Evolutionary conservation across 106 monocot species (phyloP).

Genomic region (Cymbidium sinense): DNA sequence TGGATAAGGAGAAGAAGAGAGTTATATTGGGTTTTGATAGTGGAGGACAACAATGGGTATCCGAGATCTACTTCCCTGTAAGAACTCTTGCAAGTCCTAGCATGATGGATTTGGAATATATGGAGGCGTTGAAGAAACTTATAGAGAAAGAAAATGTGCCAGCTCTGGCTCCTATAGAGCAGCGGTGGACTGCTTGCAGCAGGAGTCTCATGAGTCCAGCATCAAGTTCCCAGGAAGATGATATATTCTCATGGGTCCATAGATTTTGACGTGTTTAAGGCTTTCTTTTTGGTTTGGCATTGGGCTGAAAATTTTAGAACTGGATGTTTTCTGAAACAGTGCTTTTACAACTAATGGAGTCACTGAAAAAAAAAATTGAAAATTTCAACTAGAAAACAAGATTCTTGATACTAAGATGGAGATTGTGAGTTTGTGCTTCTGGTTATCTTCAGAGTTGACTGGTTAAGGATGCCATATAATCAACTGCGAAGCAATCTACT

Average conservation of each 20-base stretch:
- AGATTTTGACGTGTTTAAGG: no score
- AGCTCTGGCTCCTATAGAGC: conserved; percentile 94
- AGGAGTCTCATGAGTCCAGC: conserved; percentile 86
- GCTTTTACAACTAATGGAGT: no score
- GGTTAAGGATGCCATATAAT: no score
- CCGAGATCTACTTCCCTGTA: conserved; percentile 77
- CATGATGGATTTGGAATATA: conserved; percentile 82
- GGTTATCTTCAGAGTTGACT: no score
- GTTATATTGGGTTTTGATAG: conserved; percentile 89
- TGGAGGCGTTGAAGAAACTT: conserved; percentile 71
- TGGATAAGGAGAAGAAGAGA: conserved; percentile 53
- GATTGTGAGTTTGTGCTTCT: no score
- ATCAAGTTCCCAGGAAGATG: conserved; percentile 60
- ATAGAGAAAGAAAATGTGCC: conserved; percentile 74
- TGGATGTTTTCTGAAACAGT: no score
- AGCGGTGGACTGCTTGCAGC: conserved; percentile 91
- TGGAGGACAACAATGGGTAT: conserved; percentile 93
- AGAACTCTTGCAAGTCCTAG: conserved; percentile 73
- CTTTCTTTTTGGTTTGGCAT: no score
- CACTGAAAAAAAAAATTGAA: no score
- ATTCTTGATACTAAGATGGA: no score
- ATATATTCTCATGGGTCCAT: conserved; percentile 99
- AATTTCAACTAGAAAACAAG: no score
- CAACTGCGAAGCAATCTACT: no score
- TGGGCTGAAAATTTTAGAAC: no score